A percentile compares a stretch with the other conserved stretches of the same genome.
Conservation (phyloP, 2,329 filamentous ascomycete species). For the Paraphaeosphaeria sporulosa region DNA sequence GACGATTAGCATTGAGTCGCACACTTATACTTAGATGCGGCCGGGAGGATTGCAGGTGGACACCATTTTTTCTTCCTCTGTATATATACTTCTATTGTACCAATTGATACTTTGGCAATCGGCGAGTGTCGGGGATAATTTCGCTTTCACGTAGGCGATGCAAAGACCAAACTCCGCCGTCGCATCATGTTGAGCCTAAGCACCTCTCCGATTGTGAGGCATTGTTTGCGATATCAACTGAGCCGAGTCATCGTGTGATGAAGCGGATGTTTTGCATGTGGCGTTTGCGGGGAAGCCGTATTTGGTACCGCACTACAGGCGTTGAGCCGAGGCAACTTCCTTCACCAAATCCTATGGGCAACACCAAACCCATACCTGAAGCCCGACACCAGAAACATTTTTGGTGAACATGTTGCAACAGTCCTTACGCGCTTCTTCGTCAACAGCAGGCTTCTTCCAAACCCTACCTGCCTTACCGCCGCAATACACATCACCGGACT, state of each 20-base stretch:
- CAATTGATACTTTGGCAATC: background rate
- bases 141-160: background rate
- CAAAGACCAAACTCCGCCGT: background rate
- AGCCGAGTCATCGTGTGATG: background rate
- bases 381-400: background rate
- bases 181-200: no score
- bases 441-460: conserved; percentile 44
- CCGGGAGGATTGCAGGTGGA: no score
- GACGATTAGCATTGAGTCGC: background rate
- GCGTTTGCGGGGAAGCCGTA: background rate
- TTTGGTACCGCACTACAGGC: background rate
- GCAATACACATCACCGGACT: conserved; percentile 28
- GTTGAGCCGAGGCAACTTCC: background rate
- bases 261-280: background rate
- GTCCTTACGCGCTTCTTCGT: conserved; percentile 22
- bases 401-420: background rate
- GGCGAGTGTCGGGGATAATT: background rate
- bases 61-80: background rate
- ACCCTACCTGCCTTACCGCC: conserved; percentile 33
- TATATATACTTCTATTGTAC: conserved; percentile 3
- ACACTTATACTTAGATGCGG: background rate
- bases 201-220: no score
- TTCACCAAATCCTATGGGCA: background rate
- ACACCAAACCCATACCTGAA: background rate
- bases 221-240: background rate